Conservation (phyloP, 1,284 basidiomycete genomes). For the Cryptococcus wingfieldii region DNA sequence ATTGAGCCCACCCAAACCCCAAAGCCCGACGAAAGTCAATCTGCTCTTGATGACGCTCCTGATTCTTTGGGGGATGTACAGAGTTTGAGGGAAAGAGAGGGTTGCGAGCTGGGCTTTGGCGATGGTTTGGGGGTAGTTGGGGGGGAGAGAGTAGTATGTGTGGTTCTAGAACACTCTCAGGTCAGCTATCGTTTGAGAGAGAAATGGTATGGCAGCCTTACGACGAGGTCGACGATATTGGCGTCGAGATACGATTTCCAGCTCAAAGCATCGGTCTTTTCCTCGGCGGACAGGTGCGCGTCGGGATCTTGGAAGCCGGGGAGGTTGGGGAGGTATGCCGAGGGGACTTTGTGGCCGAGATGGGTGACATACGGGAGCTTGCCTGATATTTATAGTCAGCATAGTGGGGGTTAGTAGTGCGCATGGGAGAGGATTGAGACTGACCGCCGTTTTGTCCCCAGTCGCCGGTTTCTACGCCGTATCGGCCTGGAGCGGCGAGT, state of each 20-base stretch:
- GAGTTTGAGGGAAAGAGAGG: conserved; percentile 33
- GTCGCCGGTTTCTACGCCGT: conserved; percentile 20
- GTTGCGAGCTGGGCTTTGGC: conserved; percentile 28
- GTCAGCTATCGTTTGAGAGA: not conserved
- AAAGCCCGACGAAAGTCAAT: conserved; percentile 37
- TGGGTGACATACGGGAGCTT: conserved; percentile 34
- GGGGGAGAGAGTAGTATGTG: conserved; percentile 41
- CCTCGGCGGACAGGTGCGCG: conserved; percentile 13
- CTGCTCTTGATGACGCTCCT: conserved; percentile 31
- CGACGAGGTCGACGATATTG: conserved; percentile 40
- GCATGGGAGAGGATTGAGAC: not conserved
- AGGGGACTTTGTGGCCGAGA: conserved; percentile 16
- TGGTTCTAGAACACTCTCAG: conserved; percentile 30
- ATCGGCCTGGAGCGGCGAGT: conserved; percentile 19
- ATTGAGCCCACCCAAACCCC: conserved; percentile 39
- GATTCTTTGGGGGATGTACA: conserved; percentile 42
- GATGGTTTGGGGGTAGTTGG: conserved; percentile 33
- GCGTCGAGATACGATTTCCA: conserved; percentile 44
- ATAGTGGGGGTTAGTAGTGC: not conserved
- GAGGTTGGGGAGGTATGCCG: conserved; percentile 20
- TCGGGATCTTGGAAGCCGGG: conserved; percentile 31
- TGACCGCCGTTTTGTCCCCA: conserved; percentile 30
- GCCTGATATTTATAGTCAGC: conserved; percentile 11
- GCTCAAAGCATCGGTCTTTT: conserved; percentile 27
- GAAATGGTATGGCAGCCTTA: conserved; percentile 15